These are phyloP conservation scores for Podospora bellae-mahoneyi DNA, from an alignment of 495 filamentous ascomycete species.

Conservation along the genomic window DNA sequence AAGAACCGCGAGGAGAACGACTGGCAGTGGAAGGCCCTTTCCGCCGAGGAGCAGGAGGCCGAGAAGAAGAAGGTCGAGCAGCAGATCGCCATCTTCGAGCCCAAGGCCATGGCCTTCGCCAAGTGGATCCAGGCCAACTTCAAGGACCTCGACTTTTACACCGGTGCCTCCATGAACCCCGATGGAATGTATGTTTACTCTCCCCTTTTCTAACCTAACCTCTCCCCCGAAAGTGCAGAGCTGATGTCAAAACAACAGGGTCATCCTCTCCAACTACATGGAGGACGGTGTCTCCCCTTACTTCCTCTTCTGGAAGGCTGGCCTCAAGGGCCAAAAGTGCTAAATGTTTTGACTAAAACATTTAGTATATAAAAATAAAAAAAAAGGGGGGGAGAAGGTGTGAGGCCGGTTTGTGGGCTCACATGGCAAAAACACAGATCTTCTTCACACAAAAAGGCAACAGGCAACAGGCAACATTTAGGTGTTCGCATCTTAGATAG, in stretches of 20 bases:
- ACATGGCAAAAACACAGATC: not conserved
- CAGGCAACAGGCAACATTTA: too few species aligned
- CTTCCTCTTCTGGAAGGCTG: constrained; percentile 93
- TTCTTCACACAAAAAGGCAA: constrained; percentile 24
- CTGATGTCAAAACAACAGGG: constrained; percentile 48
- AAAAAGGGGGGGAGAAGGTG: not conserved
- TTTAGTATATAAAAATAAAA: constrained; percentile 2
- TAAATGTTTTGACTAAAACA: constrained; percentile 44
- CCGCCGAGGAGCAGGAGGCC: constrained; percentile 29
- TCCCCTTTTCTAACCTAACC: not conserved
- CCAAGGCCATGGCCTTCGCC: constrained; percentile 61
- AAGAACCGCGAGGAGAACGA: not conserved
- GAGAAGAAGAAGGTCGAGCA: constrained; percentile 57
- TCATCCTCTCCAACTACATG: constrained; percentile 93
- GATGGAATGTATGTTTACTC: constrained; percentile 71
- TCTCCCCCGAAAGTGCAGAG: too few species aligned
- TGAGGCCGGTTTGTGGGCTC: not conserved
- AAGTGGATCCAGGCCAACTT: constrained; percentile 83
- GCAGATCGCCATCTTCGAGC: constrained; percentile 73
- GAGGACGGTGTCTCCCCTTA: constrained; percentile 92
- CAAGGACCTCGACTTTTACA: constrained; percentile 93
- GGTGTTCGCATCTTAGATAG: too few species aligned
- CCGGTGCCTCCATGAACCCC: constrained; percentile 83
- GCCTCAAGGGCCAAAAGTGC: constrained; percentile 86
- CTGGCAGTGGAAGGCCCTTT: not conserved